phyloP scores from a whole-genome alignment of 169 alveolate genomes.

The Babesia bigemina region DNA sequence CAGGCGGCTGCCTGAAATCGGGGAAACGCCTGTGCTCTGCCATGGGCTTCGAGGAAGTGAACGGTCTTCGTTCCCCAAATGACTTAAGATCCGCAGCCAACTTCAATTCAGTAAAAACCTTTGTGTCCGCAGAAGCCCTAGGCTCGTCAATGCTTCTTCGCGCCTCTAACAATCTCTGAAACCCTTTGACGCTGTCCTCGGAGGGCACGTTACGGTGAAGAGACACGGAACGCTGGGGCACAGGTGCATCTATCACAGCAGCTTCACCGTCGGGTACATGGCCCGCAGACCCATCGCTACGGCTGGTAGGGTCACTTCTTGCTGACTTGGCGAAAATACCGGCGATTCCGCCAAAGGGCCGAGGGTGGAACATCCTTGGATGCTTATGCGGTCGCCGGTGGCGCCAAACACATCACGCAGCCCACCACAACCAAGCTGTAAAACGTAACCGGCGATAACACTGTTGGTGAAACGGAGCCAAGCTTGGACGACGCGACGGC shows the following conservation, averaged over 20 bases:
- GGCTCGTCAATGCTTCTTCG: constrained; percentile 6
- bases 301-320: constrained; percentile 8
- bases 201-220: not conserved
- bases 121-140: not conserved
- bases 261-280: not conserved
- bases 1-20: no score
- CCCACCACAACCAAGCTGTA: not conserved
- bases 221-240: not conserved
- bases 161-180: not conserved
- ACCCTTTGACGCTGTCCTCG: not conserved
- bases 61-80: not conserved
- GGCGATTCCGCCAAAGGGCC: constrained; percentile 69
- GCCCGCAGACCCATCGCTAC: not conserved
- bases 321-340: constrained; percentile 54
- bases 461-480: not conserved
- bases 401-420: constrained; percentile 19
- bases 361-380: constrained; percentile 64
- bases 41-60: not conserved
- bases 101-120: not conserved
- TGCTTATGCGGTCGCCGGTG: not conserved
- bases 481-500: not conserved
- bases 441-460: not conserved
- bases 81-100: not conserved
- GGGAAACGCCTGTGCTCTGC: no score
- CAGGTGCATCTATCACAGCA: not conserved